Evolutionary conservation across 2,329 filamentous ascomycete species (phyloP), one percentile per base, ranked within the genome.

Genomic region (Venturia oleaginea): DNA sequence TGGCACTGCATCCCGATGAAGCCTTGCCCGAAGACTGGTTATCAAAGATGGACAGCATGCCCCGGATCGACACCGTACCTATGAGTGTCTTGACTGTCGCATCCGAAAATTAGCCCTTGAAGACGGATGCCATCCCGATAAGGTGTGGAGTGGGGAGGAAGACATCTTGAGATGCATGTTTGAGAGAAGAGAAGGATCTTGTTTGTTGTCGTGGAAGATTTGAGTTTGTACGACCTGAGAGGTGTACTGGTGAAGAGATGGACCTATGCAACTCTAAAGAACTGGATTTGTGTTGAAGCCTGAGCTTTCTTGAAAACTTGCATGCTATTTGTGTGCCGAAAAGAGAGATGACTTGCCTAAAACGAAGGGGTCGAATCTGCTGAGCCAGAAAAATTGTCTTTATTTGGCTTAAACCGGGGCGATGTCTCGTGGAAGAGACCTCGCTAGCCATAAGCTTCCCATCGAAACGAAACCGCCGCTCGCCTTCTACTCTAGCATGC

Each of bases 401-500:
- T 22, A 22, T n/a, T 5, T 46, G 42, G n/a, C 8, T 7, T 5
- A 46, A 46, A n/a, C 15, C 42, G n/a, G 22, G 19, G 17, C 19
- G 22, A 2, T 15, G 22, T 4, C 22, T 15, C 11, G n/a, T 51
- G 11, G 2, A 27, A 27, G 17, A 10, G n/a, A 15, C 17, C 11
- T 24, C 10, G 11, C 8, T 22, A 13, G 2, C 7, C 4, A 15
- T 10, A 10, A 27, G 22, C 46, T 51, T 13, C 3, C 27, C 22
- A 7, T 17, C 6, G 51, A 34, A 57, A 3, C 4, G 30, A 34
- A 8, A 13, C 34, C 19, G 27, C 5, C 7, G 6, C 8, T 57
- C n/a, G 51, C 51, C 27, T 13, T 55, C 51, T 55, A 27, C 51
- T 55, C 51, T 55, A 30, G 51, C 51, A 55, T 34, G 30, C 51